A percentile compares a stretch with the other conserved stretches of the same genome.
phyloP scores from a whole-genome alignment of 306 rosid genomes.

The apple (Malus domestica) region DNA sequence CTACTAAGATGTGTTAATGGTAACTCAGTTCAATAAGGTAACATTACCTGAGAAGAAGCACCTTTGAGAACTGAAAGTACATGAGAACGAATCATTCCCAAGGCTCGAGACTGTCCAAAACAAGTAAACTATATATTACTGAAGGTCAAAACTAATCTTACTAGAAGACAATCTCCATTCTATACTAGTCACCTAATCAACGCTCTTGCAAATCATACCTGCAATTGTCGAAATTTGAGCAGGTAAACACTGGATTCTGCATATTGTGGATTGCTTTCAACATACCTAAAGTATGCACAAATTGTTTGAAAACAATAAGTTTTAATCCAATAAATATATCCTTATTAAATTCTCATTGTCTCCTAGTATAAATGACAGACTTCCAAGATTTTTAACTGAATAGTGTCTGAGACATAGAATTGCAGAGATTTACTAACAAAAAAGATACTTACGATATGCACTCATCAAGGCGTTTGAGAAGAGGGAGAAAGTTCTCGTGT shows the following conservation, averaged over 20 bases:
- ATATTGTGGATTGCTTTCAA: conserved; percentile 87
- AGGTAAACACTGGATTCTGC: conserved; percentile 96
- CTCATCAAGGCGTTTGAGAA: conserved; percentile 91
- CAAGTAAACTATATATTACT: conserved; percentile 19
- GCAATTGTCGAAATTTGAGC: conserved; percentile 94
- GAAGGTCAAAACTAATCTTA: conserved; percentile 5
- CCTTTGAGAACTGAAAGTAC: conserved; percentile 79
- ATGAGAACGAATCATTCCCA: conserved; percentile 93
- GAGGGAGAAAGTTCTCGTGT: conserved; percentile 77
- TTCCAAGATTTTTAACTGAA: background rate
- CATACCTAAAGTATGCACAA: conserved; percentile 55
- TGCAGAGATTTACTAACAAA: background rate
- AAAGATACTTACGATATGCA: conserved; percentile 83
- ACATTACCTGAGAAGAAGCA: conserved; percentile 90
- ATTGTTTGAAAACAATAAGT: background rate
- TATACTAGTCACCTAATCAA: conserved; percentile 2
- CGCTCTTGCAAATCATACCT: conserved; percentile 42
- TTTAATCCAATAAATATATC: background rate
- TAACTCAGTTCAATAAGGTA: conserved; percentile 19
- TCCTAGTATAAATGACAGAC: background rate
- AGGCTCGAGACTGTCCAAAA: conserved; percentile 79
- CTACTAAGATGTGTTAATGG: background rate
- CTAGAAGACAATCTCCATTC: conserved; percentile 8
- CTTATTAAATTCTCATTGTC: conserved; percentile 1
- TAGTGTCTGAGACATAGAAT: conserved; percentile 1